Conservation (phyloP, 2,329 filamentous ascomycete genomes). For the Colletotrichum karsti region DNA sequence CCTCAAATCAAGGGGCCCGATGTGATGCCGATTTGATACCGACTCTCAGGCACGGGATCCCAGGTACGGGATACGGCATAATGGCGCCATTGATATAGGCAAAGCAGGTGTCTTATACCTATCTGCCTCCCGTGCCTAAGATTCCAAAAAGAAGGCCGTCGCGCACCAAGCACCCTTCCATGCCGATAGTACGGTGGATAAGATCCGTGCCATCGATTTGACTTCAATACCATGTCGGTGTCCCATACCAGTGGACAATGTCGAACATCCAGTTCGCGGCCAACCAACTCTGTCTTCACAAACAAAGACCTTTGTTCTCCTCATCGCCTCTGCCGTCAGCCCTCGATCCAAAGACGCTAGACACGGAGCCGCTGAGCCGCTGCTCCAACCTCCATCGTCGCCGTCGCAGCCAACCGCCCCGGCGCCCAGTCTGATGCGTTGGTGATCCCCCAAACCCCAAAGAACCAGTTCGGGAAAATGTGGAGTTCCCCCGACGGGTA, state of each 20-base stretch:
- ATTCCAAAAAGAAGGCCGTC: background rate
- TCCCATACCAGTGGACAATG: background rate
- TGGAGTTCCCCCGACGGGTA: background rate
- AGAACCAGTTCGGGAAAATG: background rate
- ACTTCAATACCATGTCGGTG: background rate
- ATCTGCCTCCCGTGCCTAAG: background rate
- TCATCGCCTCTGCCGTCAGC: background rate
- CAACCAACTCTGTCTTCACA: background rate
- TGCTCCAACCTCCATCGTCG: background rate
- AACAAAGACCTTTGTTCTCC: slow-evolving; percentile 3
- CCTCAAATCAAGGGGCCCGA: slow-evolving; percentile 5
- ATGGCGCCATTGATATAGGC: background rate
- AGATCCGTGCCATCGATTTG: slow-evolving; percentile 7
- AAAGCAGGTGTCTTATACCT: background rate
- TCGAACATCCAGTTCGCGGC: background rate
- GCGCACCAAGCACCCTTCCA: background rate
- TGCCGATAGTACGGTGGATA: slow-evolving; percentile 5
- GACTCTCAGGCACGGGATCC: background rate
- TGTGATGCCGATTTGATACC: slow-evolving; percentile 19
- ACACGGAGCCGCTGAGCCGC: background rate
- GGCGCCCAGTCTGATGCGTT: slow-evolving; percentile 10
- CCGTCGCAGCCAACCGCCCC: background rate
- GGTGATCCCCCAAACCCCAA: slow-evolving; percentile 13
- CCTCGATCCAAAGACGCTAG: background rate
- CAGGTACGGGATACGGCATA: background rate